These are phyloP conservation scores for Caloboletus firmus DNA, from an alignment of 1,284 basidiomycete genomes.

Conservation along the genomic window DNA sequence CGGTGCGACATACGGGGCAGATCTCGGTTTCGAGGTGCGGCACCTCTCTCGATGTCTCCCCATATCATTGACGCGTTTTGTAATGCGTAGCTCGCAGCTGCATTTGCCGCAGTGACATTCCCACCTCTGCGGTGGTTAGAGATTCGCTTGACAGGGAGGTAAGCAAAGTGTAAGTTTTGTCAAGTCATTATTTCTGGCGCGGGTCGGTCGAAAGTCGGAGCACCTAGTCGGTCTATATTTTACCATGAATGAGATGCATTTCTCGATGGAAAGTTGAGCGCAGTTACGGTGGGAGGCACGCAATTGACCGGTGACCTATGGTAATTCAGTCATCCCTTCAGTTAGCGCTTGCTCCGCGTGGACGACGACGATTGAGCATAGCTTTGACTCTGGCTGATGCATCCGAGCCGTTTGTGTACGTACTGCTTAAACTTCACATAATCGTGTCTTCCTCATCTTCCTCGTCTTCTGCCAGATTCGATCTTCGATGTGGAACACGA, in stretches of 20 bases:
- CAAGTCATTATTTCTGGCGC: background rate
- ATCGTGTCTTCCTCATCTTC: too few relatives aligned
- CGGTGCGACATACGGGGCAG: conserved; percentile 46
- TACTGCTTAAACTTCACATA: too few relatives aligned
- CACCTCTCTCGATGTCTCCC: background rate
- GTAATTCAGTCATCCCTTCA: too few relatives aligned
- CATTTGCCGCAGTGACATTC: conserved; percentile 43
- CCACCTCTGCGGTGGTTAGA: conserved; percentile 47
- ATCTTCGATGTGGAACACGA: too few relatives aligned
- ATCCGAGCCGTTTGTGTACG: too few relatives aligned
- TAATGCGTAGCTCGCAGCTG: conserved; percentile 42
- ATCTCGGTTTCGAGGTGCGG: conserved; percentile 58
- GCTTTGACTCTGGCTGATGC: too few relatives aligned
- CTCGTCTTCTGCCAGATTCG: too few relatives aligned
- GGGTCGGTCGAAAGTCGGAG: background rate
- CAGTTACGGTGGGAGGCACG: too few relatives aligned
- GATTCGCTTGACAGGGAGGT: conserved; percentile 44
- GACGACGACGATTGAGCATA: too few relatives aligned
- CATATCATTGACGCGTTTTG: background rate
- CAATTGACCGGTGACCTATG: background rate
- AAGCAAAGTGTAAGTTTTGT: background rate
- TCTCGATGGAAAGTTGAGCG: too few relatives aligned
- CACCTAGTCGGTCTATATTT: background rate
- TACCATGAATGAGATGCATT: background rate
- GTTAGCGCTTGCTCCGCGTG: too few relatives aligned